Conservation (phyloP, 495 filamentous ascomycete species). For the Xylaria sp. region DNA sequence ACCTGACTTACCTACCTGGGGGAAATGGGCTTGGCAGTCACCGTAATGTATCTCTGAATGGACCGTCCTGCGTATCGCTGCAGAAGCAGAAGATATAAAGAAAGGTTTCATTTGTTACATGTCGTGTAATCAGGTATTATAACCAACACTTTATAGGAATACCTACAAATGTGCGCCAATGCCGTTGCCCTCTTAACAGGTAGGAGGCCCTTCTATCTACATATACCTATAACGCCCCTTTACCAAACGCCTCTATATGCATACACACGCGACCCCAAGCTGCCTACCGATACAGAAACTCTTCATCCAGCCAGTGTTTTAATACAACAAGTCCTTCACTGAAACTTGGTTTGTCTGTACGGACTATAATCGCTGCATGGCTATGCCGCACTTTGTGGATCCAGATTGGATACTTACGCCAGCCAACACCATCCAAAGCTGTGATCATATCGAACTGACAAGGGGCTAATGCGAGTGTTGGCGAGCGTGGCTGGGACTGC, state of each 20-base stretch:
- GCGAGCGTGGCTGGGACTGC: slow-evolving; percentile 49
- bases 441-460: slow-evolving; percentile 85
- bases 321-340: slow-evolving; percentile 80
- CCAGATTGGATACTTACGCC: slow-evolving; percentile 82
- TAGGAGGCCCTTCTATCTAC: slow-evolving; percentile 4
- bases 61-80: neutral
- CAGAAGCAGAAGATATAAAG: neutral
- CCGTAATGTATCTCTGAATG: too few relatives aligned
- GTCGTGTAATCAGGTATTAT: neutral
- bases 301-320: slow-evolving; percentile 78
- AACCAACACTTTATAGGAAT: neutral
- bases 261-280: neutral
- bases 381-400: slow-evolving; percentile 82
- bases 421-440: slow-evolving; percentile 75
- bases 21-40: too few relatives aligned
- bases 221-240: neutral
- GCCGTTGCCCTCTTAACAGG: neutral
- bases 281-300: slow-evolving; percentile 64
- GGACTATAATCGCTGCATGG: slow-evolving; percentile 90
- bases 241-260: slow-evolving; percentile 12
- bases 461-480: slow-evolving; percentile 76
- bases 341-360: slow-evolving; percentile 66
- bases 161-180: neutral
- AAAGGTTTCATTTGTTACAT: neutral
- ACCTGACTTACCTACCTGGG: too few relatives aligned